These are phyloP conservation scores for Hyaloscypha finlandica DNA, from an alignment of 495 filamentous ascomycete species.

Conservation along the genomic window DNA sequence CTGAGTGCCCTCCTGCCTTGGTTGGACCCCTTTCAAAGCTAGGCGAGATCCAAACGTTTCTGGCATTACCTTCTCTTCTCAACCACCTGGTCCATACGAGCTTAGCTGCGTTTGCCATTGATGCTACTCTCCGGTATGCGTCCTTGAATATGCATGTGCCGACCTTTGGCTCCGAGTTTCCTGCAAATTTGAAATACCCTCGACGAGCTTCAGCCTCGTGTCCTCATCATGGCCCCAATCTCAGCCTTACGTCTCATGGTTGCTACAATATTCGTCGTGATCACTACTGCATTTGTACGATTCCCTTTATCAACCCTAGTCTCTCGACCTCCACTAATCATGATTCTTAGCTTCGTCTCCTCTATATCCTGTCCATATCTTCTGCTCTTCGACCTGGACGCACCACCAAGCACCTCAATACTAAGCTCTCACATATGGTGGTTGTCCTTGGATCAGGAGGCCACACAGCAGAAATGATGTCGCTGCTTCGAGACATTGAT, in stretches of 20 bases:
- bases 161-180: not conserved
- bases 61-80: too few relatives aligned
- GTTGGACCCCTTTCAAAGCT: too few relatives aligned
- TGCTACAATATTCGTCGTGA: conserved; percentile 19
- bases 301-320: not conserved
- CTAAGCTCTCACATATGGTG: conserved; percentile 64
- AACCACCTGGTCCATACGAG: too few relatives aligned
- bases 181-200: not conserved
- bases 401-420: conserved; percentile 25
- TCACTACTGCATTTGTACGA: conserved; percentile 27
- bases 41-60: too few relatives aligned
- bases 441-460: conserved; percentile 90
- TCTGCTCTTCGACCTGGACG: conserved; percentile 21
- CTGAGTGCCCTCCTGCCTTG: too few relatives aligned
- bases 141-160: not conserved
- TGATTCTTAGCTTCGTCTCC: conserved; percentile 47
- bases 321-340: not conserved
- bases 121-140: not conserved
- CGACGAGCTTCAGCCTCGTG: conserved; percentile 26
- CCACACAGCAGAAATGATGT: conserved; percentile 92
- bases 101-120: not conserved
- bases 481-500: conserved; percentile 60
- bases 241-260: conserved; percentile 25
- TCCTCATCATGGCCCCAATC: conserved; percentile 24
- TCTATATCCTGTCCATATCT: conserved; percentile 47